Evolutionary conservation across 179 eudicot genomes (phyloP).

Genomic region (Amaranthus tricolor): DNA sequence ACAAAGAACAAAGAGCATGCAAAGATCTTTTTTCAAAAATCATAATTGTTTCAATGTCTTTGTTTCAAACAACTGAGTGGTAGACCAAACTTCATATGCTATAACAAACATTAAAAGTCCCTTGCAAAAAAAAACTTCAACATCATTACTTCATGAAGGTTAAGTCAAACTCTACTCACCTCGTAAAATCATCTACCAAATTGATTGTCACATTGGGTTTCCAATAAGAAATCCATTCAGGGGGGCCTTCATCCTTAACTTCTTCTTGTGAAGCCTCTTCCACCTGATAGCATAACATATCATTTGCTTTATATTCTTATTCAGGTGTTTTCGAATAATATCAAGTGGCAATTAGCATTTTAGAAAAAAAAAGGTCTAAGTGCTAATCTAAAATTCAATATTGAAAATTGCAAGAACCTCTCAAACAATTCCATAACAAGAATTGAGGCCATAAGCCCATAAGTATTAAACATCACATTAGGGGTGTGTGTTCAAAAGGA

Average conservation of each 20-base stretch:
- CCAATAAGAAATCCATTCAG: slow-evolving; percentile 92
- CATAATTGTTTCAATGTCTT: neutral
- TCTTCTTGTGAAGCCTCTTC: slow-evolving; percentile 46
- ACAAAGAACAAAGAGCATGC: neutral
- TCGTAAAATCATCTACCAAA: slow-evolving; percentile 88
- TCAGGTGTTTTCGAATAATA: neutral
- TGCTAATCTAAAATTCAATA: neutral
- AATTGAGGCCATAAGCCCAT: no score
- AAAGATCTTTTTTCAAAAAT: neutral
- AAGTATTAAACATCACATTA: no score
- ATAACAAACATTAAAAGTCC: neutral
- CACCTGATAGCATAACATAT: slow-evolving; percentile 39
- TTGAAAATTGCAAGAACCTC: neutral
- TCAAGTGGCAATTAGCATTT: neutral
- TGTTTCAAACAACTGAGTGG: neutral
- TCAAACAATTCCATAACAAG: no score
- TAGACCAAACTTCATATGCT: neutral
- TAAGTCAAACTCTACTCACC: slow-evolving; percentile 34
- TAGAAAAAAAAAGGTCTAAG: neutral
- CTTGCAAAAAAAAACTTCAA: neutral
- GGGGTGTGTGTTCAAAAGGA: no score
- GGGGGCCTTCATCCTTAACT: slow-evolving; percentile 66
- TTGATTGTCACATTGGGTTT: slow-evolving; percentile 92
- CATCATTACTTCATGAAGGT: neutral
- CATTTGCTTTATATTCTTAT: neutral